These are phyloP conservation scores for Chalciporus piperatus DNA, from an alignment of 768 basidiomycete genomes.

Conservation along the genomic window DNA sequence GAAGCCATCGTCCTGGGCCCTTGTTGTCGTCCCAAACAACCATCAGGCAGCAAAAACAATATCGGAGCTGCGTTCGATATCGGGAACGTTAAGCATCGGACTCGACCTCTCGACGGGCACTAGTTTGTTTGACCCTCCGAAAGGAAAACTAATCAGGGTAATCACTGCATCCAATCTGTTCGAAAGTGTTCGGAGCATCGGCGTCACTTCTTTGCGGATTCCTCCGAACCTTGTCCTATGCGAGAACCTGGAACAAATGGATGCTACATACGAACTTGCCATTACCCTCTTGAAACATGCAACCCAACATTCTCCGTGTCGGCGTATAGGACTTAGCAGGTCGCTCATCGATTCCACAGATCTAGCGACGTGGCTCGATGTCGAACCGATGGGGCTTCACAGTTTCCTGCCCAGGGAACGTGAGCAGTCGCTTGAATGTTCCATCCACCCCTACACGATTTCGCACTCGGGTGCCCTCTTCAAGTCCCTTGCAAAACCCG, in stretches of 20 bases:
- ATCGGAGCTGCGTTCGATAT: slow-evolving; percentile 47
- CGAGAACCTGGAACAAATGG: slow-evolving; percentile 83
- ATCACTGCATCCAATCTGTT: slow-evolving; percentile 55
- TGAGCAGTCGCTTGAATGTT: slow-evolving; percentile 69
- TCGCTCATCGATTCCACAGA: slow-evolving; percentile 81
- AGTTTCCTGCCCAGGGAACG: slow-evolving; percentile 82
- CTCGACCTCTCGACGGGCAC: slow-evolving; percentile 33
- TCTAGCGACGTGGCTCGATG: slow-evolving; percentile 80
- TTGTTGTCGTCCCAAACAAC: slow-evolving; percentile 62
- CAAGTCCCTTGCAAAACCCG: slow-evolving; percentile 90
- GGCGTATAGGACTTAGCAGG: slow-evolving; percentile 73
- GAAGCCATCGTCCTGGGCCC: slow-evolving; percentile 47
- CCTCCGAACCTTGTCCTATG: slow-evolving; percentile 69
- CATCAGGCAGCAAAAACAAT: slow-evolving; percentile 55
- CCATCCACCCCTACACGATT: slow-evolving; percentile 77
- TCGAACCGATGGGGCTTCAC: slow-evolving; percentile 59
- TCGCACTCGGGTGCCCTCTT: slow-evolving; percentile 84
- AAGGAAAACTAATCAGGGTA: slow-evolving; percentile 50
- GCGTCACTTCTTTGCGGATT: slow-evolving; percentile 21
- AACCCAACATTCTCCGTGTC: slow-evolving; percentile 57
- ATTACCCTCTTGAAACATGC: slow-evolving; percentile 69
- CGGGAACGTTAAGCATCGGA: slow-evolving; percentile 37
- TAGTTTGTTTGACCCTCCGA: slow-evolving; percentile 35
- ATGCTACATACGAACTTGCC: slow-evolving; percentile 77
- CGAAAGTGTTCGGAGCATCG: slow-evolving; percentile 35